phyloP scores from a whole-genome alignment of 1,284 basidiomycete genomes.

The Boletus semigastroideus region DNA sequence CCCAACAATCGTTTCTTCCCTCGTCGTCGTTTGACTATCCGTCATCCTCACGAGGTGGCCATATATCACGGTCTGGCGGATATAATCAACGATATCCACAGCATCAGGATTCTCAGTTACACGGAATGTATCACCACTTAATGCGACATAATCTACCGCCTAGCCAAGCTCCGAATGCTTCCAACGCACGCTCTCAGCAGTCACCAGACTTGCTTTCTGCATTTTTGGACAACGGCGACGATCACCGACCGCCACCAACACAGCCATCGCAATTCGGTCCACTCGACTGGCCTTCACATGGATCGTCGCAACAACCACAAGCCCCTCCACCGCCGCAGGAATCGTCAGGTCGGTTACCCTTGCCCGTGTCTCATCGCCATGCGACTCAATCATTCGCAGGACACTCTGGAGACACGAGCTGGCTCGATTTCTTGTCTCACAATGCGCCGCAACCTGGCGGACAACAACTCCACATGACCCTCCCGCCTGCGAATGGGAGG shows the following conservation, averaged over 20 bases:
- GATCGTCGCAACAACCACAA: conserved; percentile 25
- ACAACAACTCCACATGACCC: conserved; percentile 31
- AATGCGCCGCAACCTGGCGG: conserved; percentile 22
- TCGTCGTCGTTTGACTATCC: conserved; percentile 32
- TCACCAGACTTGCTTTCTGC: conserved; percentile 31
- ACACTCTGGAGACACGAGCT: conserved; percentile 30
- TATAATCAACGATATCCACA: conserved; percentile 33
- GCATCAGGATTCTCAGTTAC: conserved; percentile 32
- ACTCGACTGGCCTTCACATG: conserved; percentile 34
- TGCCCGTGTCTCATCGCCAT: background rate
- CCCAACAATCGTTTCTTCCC: conserved; percentile 27
- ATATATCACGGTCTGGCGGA: conserved; percentile 19
- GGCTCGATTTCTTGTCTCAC: conserved; percentile 34
- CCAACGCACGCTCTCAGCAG: conserved; percentile 22
- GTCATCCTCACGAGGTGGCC: conserved; percentile 27
- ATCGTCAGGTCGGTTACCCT: conserved; percentile 16
- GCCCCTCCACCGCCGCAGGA: conserved; percentile 21
- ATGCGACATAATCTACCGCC: conserved; percentile 31
- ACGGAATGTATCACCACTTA: conserved; percentile 33
- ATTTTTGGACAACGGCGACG: conserved; percentile 31
- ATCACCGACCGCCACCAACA: conserved; percentile 23
- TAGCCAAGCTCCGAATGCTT: conserved; percentile 19
- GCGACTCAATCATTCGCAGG: conserved; percentile 15
- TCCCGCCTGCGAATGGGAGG: conserved; percentile 27
- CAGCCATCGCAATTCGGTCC: conserved; percentile 25